Base-by-base conservation (phyloP, 805 yeast species). In the Lachancea sp. region DNA sequence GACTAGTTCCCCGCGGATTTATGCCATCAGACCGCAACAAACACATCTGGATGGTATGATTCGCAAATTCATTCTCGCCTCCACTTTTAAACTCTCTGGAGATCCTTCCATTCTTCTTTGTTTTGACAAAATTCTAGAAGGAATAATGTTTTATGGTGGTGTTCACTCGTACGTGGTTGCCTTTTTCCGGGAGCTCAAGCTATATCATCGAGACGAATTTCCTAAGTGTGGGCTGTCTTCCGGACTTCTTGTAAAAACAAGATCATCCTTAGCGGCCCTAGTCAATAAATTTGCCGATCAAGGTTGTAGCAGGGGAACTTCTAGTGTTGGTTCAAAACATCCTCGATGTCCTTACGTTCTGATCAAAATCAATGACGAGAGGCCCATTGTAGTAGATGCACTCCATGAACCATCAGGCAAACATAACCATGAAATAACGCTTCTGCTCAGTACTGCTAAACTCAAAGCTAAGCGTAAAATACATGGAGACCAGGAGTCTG, bases 71-170 rank as follows among this genome's bases (percentile, higher is more conserved):
- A 61, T 71, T 13, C 41, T 68, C 13, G 72, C 74, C 2, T 44
- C 47, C 3, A 50, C 66, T 4, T 43, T 54, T 36, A 64, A 58
- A 46, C 49, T 60, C 1, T 45, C 50, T 1, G 77, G 72, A 46
- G 77, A 75, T 53, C 68, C 73, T 0, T 44, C 57, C 1, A 53
- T 63, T 2, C 41, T 63, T 3, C 35, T 43, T 2, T 51, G 73
- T 3, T 66, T 69, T 40, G 68, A 71, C 36, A 62, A 67, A 26
- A 61, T 77, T 1, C 42, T 74, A 1, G 68, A 72, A 64, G 74
- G 73, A 0, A 47, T 75, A 8, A 33, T 72, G 7, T 49, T 75
- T 36, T 66, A 63, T 46, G 80, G 80, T 13, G 75, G 73, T 1
- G 54, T 69, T 22, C 74, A 71, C 46, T 20, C 73, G 9, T 68